Evolutionary conservation across 176 grass and related monocot species (phyloP).

Genomic region (Lolium rigidum): DNA sequence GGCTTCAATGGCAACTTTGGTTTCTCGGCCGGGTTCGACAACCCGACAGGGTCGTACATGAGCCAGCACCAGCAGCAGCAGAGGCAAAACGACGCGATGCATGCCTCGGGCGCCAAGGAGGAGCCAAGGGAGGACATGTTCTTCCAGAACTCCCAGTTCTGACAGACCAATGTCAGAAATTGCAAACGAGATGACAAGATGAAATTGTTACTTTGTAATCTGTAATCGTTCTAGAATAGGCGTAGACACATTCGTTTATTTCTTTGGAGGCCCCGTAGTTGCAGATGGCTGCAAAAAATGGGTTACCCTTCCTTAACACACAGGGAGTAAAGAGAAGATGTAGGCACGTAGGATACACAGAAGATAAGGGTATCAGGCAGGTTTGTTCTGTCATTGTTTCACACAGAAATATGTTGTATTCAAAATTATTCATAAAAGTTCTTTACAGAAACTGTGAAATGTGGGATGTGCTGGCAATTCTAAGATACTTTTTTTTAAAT

Average conservation of each 20-base stretch:
- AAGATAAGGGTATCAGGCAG: slow-evolving; percentile 5
- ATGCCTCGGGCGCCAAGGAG: slow-evolving; percentile 65
- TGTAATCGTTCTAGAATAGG: slow-evolving; percentile 44
- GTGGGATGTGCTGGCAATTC: no score
- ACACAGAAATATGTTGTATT: slow-evolving; percentile 34
- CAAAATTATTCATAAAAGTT: slow-evolving; percentile 16
- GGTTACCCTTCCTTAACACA: slow-evolving; percentile 41
- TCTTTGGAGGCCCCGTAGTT: slow-evolving; percentile 48
- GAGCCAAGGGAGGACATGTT: slow-evolving; percentile 70
- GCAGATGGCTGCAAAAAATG: slow-evolving; percentile 42
- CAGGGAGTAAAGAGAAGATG: slow-evolving; percentile 3
- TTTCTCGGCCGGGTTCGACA: slow-evolving; percentile 54
- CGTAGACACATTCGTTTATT: slow-evolving; percentile 65
- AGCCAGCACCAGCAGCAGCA: slow-evolving; percentile 69
- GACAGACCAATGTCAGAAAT: slow-evolving; percentile 17
- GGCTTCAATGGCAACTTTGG: slow-evolving; percentile 37
- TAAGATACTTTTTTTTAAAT: no score
- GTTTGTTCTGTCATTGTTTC: slow-evolving; percentile 37
- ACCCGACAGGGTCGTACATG: slow-evolving; percentile 58
- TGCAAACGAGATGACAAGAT: background rate
- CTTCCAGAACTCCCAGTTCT: slow-evolving; percentile 46
- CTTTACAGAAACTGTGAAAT: no score
- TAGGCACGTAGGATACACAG: slow-evolving; percentile 39
- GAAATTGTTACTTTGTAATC: slow-evolving; percentile 31
- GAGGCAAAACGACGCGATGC: slow-evolving; percentile 67